These are phyloP conservation scores for Torulaspora indica DNA, from an alignment of 805 yeast genomes.

Conservation along the genomic window DNA sequence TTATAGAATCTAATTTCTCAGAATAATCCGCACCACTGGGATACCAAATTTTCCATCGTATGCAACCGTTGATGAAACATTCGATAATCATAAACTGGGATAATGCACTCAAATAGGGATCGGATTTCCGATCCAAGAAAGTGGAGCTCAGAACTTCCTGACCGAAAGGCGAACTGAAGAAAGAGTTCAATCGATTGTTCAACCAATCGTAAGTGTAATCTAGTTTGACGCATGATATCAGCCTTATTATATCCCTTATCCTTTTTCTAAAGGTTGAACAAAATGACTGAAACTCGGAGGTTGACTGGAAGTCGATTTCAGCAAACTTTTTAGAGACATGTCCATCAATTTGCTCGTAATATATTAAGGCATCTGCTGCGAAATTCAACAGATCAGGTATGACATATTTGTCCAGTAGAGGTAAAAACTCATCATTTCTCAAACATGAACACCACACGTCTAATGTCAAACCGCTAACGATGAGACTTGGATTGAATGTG, in stretches of 20 bases:
- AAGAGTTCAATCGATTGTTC: slow-evolving; percentile 62
- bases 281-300: slow-evolving; percentile 72
- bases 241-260: slow-evolving; percentile 85
- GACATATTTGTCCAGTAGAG: slow-evolving; percentile 43
- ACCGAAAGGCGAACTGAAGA: slow-evolving; percentile 70
- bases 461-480: slow-evolving; percentile 84
- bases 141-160: slow-evolving; percentile 52
- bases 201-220: slow-evolving; percentile 79
- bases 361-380: slow-evolving; percentile 72
- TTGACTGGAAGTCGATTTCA: slow-evolving; percentile 84
- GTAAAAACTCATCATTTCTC: slow-evolving; percentile 68
- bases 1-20: slow-evolving; percentile 48
- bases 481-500: slow-evolving; percentile 75
- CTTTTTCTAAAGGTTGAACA: slow-evolving; percentile 74
- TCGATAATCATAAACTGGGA: slow-evolving; percentile 84
- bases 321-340: slow-evolving; percentile 60
- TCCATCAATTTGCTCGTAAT: slow-evolving; percentile 65
- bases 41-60: slow-evolving; percentile 95
- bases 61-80: slow-evolving; percentile 84
- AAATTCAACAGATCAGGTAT: slow-evolving; percentile 64
- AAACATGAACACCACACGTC: slow-evolving; percentile 93
- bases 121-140: slow-evolving; percentile 52
- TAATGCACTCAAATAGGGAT: slow-evolving; percentile 69
- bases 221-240: slow-evolving; percentile 81
- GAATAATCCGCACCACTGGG: slow-evolving; percentile 37